Evolutionary conservation across 352 stramenopile species (phyloP), one percentile per base, ranked within the genome.

Genomic region (Nothophytophthora sp.): DNA sequence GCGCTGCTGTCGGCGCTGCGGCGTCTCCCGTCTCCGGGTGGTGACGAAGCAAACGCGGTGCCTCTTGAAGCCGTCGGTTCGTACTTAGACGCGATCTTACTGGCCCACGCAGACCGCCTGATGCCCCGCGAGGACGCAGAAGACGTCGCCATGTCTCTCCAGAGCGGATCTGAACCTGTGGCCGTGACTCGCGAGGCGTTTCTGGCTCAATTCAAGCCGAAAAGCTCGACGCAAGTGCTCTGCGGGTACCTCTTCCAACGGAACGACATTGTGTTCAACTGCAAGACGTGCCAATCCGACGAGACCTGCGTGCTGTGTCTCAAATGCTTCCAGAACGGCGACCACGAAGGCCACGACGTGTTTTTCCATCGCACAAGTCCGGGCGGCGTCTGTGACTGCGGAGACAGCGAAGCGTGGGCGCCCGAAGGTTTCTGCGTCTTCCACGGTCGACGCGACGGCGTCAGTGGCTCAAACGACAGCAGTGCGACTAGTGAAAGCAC

Each of bases 221-320:
- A 73, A 34, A 79, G 66, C 30, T 73, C 67, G 28, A 68, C 72
- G 0, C 77, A 81, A 29, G 63, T 69, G 5, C 74, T 92, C 8
- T 99, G 97, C 63, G 96, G 96, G 15, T 98, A 99, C 68, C 74
- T 99, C 23, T 99, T 99, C 63, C 84, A 98, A 52, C 78, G 92
- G 5, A 97, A 97, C 44, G 97, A 99, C 74, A 98, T 99, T 63
- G 95, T 95, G 18, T 99, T 98, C 90, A 99, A 99, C 63, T 99
- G 97, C 79, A 90, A 96, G 33, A 98, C 96, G 49, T 99, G 97
- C 66, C 95, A 99, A 61, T 87, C 91, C 10, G 97, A 99, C 69
- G 79, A 93, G 54, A 99, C 97, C 25, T 99, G 96, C 51, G 97
- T 99, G 39, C 75, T 98, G 50, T 99, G 97, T 62, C 88, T 99